Conservation (phyloP, 2,329 filamentous ascomycete genomes). For the Arthrobotrys pseudoclavata region DNA sequence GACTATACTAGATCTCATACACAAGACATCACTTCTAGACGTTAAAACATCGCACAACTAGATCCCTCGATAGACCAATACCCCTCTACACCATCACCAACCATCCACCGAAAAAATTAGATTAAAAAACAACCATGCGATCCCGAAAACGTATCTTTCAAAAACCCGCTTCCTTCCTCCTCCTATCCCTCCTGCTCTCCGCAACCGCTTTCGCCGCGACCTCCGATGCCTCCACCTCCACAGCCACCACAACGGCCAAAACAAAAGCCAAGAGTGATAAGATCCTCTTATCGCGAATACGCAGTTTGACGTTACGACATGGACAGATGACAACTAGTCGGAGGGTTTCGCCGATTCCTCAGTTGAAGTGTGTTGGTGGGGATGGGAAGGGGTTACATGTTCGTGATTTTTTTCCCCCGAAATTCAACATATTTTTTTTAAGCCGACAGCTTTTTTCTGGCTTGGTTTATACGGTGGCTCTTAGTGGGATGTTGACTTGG, state of each 20-base stretch:
- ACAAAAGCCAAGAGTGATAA: constrained; percentile 59
- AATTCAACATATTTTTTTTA: neutral
- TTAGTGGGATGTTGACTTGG: constrained; percentile 12
- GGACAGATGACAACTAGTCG: constrained; percentile 56
- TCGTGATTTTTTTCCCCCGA: constrained; percentile 24
- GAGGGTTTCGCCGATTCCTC: constrained; percentile 55
- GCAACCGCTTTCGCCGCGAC: neutral
- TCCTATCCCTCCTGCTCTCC: constrained; percentile 35
- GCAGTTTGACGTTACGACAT: constrained; percentile 51
- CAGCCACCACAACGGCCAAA: constrained; percentile 54
- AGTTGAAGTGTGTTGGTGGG: constrained; percentile 58
- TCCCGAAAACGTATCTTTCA: constrained; percentile 24
- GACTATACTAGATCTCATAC: neutral
- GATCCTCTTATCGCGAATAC: constrained; percentile 55
- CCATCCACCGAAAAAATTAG: neutral
- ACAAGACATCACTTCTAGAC: neutral
- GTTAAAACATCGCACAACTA: constrained; percentile 9
- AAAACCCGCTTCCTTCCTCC: neutral
- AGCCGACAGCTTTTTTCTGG: constrained; percentile 4
- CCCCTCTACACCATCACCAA: constrained; percentile 1
- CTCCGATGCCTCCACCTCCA: constrained; percentile 44
- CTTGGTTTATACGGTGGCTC: neutral
- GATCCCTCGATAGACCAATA: neutral
- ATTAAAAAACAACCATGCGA: constrained; percentile 27
- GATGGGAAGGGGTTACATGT: constrained; percentile 55